A percentile compares a stretch with the other conserved stretches of the same genome.
Evolutionary conservation across 2,329 filamentous ascomycete genomes (phyloP).

Genomic region (Chaetomiaceae sp.): DNA sequence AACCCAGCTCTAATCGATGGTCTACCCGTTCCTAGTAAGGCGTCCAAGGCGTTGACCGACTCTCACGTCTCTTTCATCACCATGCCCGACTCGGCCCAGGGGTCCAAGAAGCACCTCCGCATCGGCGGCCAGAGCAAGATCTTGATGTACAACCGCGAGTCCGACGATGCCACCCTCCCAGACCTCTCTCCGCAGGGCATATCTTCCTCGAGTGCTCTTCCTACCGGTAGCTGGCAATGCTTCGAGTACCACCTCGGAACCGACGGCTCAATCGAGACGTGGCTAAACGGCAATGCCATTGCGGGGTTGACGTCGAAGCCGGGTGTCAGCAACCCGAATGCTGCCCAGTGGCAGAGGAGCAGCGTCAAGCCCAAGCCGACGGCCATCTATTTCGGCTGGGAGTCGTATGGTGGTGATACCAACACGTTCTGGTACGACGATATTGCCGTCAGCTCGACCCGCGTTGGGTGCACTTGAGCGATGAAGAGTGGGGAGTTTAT

Average conservation of each 20-base stretch:
- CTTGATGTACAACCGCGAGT: constrained; percentile 61
- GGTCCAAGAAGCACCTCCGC: constrained; percentile 53
- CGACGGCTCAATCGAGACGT: constrained; percentile 56
- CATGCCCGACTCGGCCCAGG: constrained; percentile 55
- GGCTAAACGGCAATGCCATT: constrained; percentile 50
- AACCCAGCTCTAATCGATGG: neutral
- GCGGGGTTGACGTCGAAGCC: constrained; percentile 46
- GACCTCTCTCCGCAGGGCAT: constrained; percentile 58
- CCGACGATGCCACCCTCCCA: constrained; percentile 57
- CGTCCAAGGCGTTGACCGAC: constrained; percentile 50
- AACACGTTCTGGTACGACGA: constrained; percentile 64
- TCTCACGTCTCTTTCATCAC: constrained; percentile 60
- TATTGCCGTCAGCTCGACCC: constrained; percentile 43
- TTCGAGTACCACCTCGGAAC: constrained; percentile 57
- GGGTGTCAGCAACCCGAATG: constrained; percentile 46
- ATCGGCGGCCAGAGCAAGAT: constrained; percentile 58
- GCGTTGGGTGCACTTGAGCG: constrained; percentile 43
- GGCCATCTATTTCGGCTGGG: constrained; percentile 58
- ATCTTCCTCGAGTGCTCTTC: constrained; percentile 47
- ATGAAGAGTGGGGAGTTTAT: no score
- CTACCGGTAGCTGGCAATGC: constrained; percentile 50
- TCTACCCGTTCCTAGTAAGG: constrained; percentile 41
- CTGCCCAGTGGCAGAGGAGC: constrained; percentile 49
- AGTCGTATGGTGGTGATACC: constrained; percentile 54
- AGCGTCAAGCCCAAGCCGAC: constrained; percentile 47